Evolutionary conservation across 257 asterid genomes (phyloP), one percentile per base, ranked within the genome.

Genomic region (Haberlea rhodopensis): DNA sequence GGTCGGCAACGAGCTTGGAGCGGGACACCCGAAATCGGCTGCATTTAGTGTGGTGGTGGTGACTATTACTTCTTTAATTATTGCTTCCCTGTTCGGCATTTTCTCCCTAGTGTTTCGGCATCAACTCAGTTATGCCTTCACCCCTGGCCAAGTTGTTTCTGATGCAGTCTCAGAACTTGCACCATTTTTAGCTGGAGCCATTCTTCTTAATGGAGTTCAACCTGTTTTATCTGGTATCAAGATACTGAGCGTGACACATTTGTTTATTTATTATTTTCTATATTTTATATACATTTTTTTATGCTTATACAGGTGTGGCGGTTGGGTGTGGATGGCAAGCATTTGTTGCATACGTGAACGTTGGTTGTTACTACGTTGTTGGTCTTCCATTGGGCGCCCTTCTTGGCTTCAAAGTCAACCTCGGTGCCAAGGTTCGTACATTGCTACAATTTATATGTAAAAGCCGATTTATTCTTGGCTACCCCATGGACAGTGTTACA

Each of bases 241-340:
- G n/a, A n/a, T n/a, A n/a, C n/a, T n/a, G n/a, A n/a, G n/a, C n/a
- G n/a, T n/a, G n/a, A n/a, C n/a, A n/a, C n/a, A n/a, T n/a, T n/a
- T n/a, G n/a, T n/a, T n/a, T n/a, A n/a, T n/a, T n/a, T n/a, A n/a
- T n/a, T n/a, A n/a, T n/a, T n/a, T n/a, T n/a, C n/a, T n/a, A n/a
- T n/a, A n/a, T n/a, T n/a, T n/a, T n/a, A n/a, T n/a, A n/a, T n/a
- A n/a, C n/a, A n/a, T n/a, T n/a, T n/a, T n/a, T n/a, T n/a, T n/a
- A n/a, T n/a, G n/a, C n/a, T n/a, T n/a, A n/a, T n/a, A n/a, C n/a
- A n/a, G n/a, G 91, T 69, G 94, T 88, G 32, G 96, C 96, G 0
- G 89, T 88, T 18, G 96, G 96, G 5, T 83, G 94, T 67, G 94
- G 95, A 76, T 85, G 96, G 95, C 95, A 84, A 75, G 76, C 90